Percentiles rank a stretch among this genome's conserved stretches.
Evolutionary conservation across 306 rosid species (phyloP).

Genomic region (Trifolium dubium): DNA sequence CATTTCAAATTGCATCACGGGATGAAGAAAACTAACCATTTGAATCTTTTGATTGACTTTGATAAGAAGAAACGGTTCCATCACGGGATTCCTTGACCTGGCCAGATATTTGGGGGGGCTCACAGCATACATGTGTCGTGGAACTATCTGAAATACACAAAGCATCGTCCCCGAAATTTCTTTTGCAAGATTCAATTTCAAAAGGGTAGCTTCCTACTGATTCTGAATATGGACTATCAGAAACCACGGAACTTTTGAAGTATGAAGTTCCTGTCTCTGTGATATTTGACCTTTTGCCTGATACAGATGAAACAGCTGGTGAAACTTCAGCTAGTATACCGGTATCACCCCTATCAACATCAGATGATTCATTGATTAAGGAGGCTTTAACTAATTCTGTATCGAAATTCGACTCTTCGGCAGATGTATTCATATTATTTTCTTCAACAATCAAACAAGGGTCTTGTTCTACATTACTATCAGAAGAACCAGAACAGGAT

Average conservation of each 20-base stretch:
- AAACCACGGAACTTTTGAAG: slow-evolving; percentile 38
- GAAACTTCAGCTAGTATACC: slow-evolving; percentile 34
- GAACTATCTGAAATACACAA: slow-evolving; percentile 42
- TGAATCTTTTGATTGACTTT: slow-evolving; percentile 45
- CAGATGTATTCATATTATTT: slow-evolving; percentile 34
- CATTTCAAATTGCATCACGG: neutral
- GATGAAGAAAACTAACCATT: slow-evolving; percentile 55
- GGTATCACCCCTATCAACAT: slow-evolving; percentile 29
- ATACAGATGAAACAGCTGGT: slow-evolving; percentile 34
- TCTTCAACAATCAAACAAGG: slow-evolving; percentile 44
- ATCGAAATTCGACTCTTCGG: slow-evolving; percentile 37
- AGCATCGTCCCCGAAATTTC: slow-evolving; percentile 34
- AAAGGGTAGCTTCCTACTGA: slow-evolving; percentile 15
- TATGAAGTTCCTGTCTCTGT: slow-evolving; percentile 31
- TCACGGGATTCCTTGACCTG: slow-evolving; percentile 35
- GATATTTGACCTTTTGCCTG: slow-evolving; percentile 39
- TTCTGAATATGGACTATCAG: slow-evolving; percentile 42
- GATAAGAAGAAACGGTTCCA: slow-evolving; percentile 46
- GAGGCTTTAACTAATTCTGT: slow-evolving; percentile 44
- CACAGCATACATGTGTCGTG: slow-evolving; percentile 32
- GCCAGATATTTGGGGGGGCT: slow-evolving; percentile 33
- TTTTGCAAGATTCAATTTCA: slow-evolving; percentile 32
- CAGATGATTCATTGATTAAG: slow-evolving; percentile 31
- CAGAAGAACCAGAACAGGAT: slow-evolving; percentile 30
- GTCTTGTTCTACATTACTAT: slow-evolving; percentile 32